Percentiles rank a stretch among this genome's conserved stretches.
Conservation (phyloP, 345 rosid genomes). For the Gynandropsis gynandra region DNA sequence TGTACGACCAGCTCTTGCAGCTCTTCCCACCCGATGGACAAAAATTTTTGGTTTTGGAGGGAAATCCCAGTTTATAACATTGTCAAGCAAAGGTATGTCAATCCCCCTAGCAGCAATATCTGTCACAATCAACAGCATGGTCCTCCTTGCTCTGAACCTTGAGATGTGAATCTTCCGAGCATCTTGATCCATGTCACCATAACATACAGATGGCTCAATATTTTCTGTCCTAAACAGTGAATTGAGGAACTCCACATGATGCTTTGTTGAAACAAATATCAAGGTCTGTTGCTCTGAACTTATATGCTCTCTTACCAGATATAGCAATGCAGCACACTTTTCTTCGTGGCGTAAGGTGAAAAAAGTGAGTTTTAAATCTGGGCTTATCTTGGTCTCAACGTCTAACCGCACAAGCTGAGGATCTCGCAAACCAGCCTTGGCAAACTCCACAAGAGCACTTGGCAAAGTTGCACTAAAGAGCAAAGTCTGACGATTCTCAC, state of each 20-base stretch:
- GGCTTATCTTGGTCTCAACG: conserved; percentile 88
- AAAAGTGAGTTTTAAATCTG: conserved; percentile 61
- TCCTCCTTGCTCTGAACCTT: conserved; percentile 76
- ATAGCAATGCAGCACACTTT: conserved; percentile 73
- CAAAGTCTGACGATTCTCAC: conserved; percentile 92
- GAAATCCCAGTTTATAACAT: conserved; percentile 96
- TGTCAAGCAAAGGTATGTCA: conserved; percentile 93
- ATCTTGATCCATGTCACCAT: conserved; percentile 98
- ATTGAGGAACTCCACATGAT: conserved; percentile 93
- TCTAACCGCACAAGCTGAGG: conserved; percentile 94
- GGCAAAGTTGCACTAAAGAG: conserved; percentile 96
- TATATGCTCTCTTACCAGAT: conserved; percentile 79
- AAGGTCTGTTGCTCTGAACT: conserved; percentile 65
- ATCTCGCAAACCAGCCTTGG: conserved; percentile 85
- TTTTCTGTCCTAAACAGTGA: conserved; percentile 70
- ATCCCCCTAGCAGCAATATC: conserved; percentile 98
- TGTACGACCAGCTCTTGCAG: conserved; percentile 90
- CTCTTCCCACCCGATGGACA: conserved; percentile 94
- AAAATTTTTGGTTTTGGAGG: conserved; percentile 93
- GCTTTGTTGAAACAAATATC: conserved; percentile 92
- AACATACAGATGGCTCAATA: conserved; percentile 80
- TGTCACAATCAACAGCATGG: conserved; percentile 84
- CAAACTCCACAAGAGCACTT: conserved; percentile 95
- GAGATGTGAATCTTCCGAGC: conserved; percentile 89
- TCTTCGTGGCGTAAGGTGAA: conserved; percentile 84